These are phyloP conservation scores for Melaleuca alternifolia DNA, from an alignment of 345 rosid species.

Conservation along the genomic window DNA sequence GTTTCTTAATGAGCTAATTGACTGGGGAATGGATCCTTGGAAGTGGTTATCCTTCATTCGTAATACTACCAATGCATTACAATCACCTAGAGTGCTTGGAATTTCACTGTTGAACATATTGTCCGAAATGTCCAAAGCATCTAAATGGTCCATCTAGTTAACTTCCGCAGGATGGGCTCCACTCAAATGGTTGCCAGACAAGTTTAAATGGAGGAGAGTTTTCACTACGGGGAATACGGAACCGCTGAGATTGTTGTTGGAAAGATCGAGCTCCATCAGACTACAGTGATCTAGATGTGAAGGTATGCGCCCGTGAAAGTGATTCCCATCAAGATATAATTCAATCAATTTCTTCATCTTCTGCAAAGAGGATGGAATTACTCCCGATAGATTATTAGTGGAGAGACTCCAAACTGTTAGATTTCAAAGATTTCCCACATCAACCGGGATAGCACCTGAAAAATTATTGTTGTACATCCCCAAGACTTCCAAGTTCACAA, in stretches of 20 bases:
- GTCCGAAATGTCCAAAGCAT: slow-evolving; percentile 6
- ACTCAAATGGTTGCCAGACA: slow-evolving; percentile 8
- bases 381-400: slow-evolving; percentile 5
- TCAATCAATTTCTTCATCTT: not conserved
- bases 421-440: slow-evolving; percentile 5
- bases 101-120: slow-evolving; percentile 12
- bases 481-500: not conserved
- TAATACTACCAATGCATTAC: not conserved
- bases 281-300: not conserved
- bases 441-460: slow-evolving; percentile 5
- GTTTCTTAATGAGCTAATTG: slow-evolving; percentile 4
- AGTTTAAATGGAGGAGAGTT: not conserved
- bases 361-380: slow-evolving; percentile 8
- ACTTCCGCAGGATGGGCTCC: slow-evolving; percentile 7
- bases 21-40: slow-evolving; percentile 1
- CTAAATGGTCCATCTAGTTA: slow-evolving; percentile 3
- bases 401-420: not conserved
- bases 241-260: slow-evolving; percentile 14
- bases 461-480: not conserved
- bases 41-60: slow-evolving; percentile 6
- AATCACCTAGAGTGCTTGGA: not conserved
- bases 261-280: not conserved
- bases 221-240: not conserved
- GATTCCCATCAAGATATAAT: slow-evolving; percentile 1
- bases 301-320: slow-evolving; percentile 13